These are phyloP conservation scores for Nannochloropsis salina DNA, from an alignment of 108 stramenopile genomes.

Conservation along the genomic window DNA sequence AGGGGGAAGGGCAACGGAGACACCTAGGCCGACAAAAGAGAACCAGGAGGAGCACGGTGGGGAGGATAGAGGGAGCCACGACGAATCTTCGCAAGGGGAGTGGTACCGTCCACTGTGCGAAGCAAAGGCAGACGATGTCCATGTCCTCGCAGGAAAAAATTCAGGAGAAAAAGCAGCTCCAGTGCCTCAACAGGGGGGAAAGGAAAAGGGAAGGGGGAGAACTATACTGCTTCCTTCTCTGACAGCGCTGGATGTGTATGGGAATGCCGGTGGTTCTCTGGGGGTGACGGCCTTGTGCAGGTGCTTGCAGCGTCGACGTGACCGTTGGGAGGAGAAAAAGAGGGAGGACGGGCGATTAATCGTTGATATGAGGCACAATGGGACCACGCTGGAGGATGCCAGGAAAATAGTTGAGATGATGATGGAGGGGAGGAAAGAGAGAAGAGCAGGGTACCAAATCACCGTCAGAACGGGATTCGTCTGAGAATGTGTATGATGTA, in stretches of 20 bases:
- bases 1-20: not conserved
- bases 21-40: not conserved
- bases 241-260: not conserved
- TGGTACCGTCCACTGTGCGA: no score
- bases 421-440: not conserved
- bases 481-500: not conserved
- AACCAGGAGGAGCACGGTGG: not conserved
- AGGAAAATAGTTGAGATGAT: not conserved
- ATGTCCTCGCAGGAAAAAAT: no score
- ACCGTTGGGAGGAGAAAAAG: not conserved
- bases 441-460: not conserved
- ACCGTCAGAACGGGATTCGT: not conserved
- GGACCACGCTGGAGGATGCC: not conserved
- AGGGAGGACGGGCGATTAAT: not conserved
- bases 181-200: no score
- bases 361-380: not conserved
- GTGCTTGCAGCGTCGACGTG: constrained; percentile 3
- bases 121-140: no score
- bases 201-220: not conserved
- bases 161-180: no score
- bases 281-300: not conserved
- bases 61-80: not conserved
- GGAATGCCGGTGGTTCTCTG: not conserved
- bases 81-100: not conserved
- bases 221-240: not conserved